Conservation (phyloP, 345 rosid species). For the Euphorbia tirucalli region DNA sequence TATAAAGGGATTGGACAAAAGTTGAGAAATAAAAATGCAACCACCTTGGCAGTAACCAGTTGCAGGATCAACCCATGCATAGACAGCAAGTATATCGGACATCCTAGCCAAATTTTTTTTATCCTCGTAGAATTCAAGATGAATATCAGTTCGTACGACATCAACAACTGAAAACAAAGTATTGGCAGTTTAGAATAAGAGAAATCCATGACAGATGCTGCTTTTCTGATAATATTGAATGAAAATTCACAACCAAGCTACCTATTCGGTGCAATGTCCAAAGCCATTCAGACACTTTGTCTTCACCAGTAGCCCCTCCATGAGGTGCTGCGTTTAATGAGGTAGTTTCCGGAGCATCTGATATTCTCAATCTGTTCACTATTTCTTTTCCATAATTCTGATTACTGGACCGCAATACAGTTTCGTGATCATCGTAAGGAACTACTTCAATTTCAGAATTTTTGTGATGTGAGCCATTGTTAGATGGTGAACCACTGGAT, state of each 20-base stretch:
- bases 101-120: slow-evolving; percentile 80
- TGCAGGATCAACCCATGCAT: slow-evolving; percentile 95
- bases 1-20: no score
- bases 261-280: slow-evolving; percentile 94
- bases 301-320: slow-evolving; percentile 44
- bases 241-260: slow-evolving; percentile 24
- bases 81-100: slow-evolving; percentile 94
- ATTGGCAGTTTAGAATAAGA: slow-evolving; percentile 18
- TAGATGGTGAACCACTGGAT: slow-evolving; percentile 42
- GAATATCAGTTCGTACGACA: slow-evolving; percentile 91
- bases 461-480: slow-evolving; percentile 23
- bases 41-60: slow-evolving; percentile 98
- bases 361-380: slow-evolving; percentile 51
- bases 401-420: slow-evolving; percentile 33
- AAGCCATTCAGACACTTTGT: slow-evolving; percentile 84
- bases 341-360: slow-evolving; percentile 56
- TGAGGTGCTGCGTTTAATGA: slow-evolving; percentile 41
- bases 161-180: slow-evolving; percentile 64
- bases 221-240: background rate
- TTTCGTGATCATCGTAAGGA: slow-evolving; percentile 38
- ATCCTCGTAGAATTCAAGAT: slow-evolving; percentile 88
- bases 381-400: slow-evolving; percentile 37
- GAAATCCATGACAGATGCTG: background rate
- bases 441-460: slow-evolving; percentile 60
- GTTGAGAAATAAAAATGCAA: slow-evolving; percentile 3